A percentile compares a stretch with the other conserved stretches of the same genome.
phyloP scores from a whole-genome alignment of 2,329 filamentous ascomycete genomes.

The Peltaster fructicola region DNA sequence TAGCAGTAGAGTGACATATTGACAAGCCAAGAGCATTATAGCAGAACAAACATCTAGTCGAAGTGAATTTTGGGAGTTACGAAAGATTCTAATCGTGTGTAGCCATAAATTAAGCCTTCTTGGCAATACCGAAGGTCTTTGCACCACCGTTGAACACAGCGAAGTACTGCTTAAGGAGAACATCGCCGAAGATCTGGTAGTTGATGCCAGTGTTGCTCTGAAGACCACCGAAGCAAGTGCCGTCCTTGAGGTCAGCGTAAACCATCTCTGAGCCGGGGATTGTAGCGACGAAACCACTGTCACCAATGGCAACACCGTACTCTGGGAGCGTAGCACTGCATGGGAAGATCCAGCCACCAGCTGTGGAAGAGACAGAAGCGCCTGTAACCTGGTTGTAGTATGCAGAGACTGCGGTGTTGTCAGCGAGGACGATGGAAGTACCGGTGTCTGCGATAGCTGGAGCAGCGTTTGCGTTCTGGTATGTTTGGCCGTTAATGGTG shows the following conservation, averaged over 20 bases:
- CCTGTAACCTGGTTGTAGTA: constrained; percentile 27
- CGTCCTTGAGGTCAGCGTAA: constrained; percentile 33
- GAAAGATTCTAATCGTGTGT: too few species aligned
- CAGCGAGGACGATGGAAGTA: constrained; percentile 45
- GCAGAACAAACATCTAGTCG: too few species aligned
- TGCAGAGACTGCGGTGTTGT: constrained; percentile 26
- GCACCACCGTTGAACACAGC: constrained; percentile 41
- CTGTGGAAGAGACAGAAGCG: constrained; percentile 18
- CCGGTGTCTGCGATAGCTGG: constrained; percentile 35
- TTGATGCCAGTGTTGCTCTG: constrained; percentile 37
- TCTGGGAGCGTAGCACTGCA: constrained; percentile 25
- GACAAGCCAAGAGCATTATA: too few species aligned
- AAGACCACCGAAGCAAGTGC: constrained; percentile 49
- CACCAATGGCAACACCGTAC: constrained; percentile 38
- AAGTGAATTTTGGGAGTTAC: too few species aligned
- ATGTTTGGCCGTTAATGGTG: constrained; percentile 35
- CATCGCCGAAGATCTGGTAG: constrained; percentile 46
- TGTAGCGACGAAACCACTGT: constrained; percentile 22
- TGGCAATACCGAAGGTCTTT: constrained; percentile 35
- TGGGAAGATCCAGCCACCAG: constrained; percentile 28
- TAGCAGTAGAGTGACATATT: too few species aligned
- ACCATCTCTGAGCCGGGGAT: constrained; percentile 27
- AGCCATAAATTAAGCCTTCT: too few species aligned
- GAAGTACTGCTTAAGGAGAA: constrained; percentile 42
- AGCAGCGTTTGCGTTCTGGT: constrained; percentile 32